Percentiles rank a stretch among this genome's conserved stretches.
Conservation (phyloP, 768 basidiomycete species). For the Tricholoma furcatifolium region DNA sequence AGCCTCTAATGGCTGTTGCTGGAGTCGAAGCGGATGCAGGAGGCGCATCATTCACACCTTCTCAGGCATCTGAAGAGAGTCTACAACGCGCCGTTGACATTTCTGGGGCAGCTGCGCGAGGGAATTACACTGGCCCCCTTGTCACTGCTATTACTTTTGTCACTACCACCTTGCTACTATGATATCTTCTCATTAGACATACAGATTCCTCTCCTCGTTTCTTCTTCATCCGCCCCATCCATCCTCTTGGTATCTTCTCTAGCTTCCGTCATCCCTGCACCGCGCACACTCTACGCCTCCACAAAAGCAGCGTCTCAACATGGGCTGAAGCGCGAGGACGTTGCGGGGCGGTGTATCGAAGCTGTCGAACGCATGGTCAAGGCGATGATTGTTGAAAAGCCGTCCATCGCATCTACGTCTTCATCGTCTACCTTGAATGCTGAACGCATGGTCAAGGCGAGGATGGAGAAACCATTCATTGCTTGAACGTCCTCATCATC, state of each 20-base stretch:
- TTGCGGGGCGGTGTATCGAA: slow-evolving; percentile 57
- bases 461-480: slow-evolving; percentile 65
- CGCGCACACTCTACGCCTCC: slow-evolving; percentile 80
- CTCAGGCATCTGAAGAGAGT: slow-evolving; percentile 49
- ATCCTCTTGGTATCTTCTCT: slow-evolving; percentile 78
- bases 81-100: slow-evolving; percentile 58
- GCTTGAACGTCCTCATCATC: slow-evolving; percentile 58
- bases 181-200: not conserved
- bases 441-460: slow-evolving; percentile 52
- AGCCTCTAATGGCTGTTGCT: slow-evolving; percentile 71
- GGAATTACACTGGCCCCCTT: slow-evolving; percentile 72
- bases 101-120: slow-evolving; percentile 52
- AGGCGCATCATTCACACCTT: slow-evolving; percentile 27
- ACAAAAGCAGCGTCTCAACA: slow-evolving; percentile 75
- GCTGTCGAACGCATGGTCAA: slow-evolving; percentile 65
- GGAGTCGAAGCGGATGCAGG: slow-evolving; percentile 42
- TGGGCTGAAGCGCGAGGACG: slow-evolving; percentile 58
- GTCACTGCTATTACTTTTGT: slow-evolving; percentile 69
- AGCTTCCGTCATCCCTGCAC: slow-evolving; percentile 80
- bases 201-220: slow-evolving; percentile 75
- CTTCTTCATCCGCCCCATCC: slow-evolving; percentile 64
- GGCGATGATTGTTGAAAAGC: slow-evolving; percentile 54
- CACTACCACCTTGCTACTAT: not conserved
- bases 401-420: slow-evolving; percentile 64
- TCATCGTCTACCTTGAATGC: slow-evolving; percentile 66